Evolutionary conservation across 2,329 filamentous ascomycete species (phyloP).

Genomic region (Cladosporium sp.): DNA sequence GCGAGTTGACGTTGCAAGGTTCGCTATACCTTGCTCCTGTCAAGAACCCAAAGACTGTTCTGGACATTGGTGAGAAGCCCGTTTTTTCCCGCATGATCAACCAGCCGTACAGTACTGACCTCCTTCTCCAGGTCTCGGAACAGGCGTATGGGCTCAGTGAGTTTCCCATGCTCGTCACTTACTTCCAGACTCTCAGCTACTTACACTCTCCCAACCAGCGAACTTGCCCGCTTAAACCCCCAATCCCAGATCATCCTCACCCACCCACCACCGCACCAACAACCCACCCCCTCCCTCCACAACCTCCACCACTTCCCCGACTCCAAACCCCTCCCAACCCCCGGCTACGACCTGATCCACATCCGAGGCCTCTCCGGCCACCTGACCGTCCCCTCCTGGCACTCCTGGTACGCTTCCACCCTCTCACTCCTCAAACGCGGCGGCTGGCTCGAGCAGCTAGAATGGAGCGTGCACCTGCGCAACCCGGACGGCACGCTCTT

Average conservation of each 20-base stretch:
- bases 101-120: slow-evolving; percentile 1
- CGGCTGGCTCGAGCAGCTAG: slow-evolving; percentile 42
- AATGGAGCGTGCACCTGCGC: slow-evolving; percentile 30
- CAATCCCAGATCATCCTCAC: background rate
- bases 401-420: slow-evolving; percentile 29
- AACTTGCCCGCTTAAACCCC: background rate
- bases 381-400: slow-evolving; percentile 17
- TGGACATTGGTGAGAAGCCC: slow-evolving; percentile 45
- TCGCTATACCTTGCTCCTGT: slow-evolving; percentile 30
- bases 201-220: background rate
- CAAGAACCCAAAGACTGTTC: slow-evolving; percentile 24
- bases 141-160: slow-evolving; percentile 36
- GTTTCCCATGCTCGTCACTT: background rate
- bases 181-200: background rate
- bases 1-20: slow-evolving; percentile 31
- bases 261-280: background rate
- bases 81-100: too few species aligned
- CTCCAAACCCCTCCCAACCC: background rate
- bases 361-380: background rate
- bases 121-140: slow-evolving; percentile 39
- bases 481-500: slow-evolving; percentile 27
- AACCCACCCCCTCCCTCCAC: too few species aligned
- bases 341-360: background rate
- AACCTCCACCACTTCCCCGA: background rate
- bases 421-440: slow-evolving; percentile 35